Evolutionary conservation across 805 yeast genomes (phyloP), one percentile per base, ranked within the genome.

Genomic region (Candida endomychidarum): DNA sequence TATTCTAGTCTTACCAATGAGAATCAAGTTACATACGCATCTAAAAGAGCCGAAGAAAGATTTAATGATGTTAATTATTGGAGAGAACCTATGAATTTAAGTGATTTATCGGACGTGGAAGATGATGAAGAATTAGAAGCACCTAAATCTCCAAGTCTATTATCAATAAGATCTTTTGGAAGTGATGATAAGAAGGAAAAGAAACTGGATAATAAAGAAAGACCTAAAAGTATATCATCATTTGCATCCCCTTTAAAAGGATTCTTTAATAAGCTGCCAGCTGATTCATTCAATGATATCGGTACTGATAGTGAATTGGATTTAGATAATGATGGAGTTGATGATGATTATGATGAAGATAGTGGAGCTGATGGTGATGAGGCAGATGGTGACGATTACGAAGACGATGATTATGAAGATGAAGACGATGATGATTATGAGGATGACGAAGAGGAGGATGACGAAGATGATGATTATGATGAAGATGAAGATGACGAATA

Each of bases 31-130:
- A 26, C 22, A 11, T 34, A 37, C 23, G 42, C 38, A 5, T 15
- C 37, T 1, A 38, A 43, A 18, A 20, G 35, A 18, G 63, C 68
- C 2, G 81, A 77, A 39, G 83, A 80, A 48, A 78, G 77, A 47
- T 93, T 70, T 58, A 86, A 87, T 6, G 99, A 93, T 62, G 86
- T 86, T 31, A 90, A 86, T 56, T 93, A 76, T 59, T 93, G 99
- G 99, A 70, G 96, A 48, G 91, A 82, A 38, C 95, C 96, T 1
- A 53, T 90, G 18, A 80, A 80, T 45, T 53, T 84, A 17, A 76
- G 77, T 42, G 86, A 81, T 41, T 64, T 61, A 31, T 74, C 80
- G 34, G 86, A 80, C 39, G 56, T 68, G 10, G 78, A 75, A 45
- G 57, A 69, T 42, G 62, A 57, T 14, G 61, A 53, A 11, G 42